Percentiles rank a stretch among this genome's conserved stretches.
These are phyloP conservation scores for Yamadazyma membranifaciens DNA, from an alignment of 1,139 yeast genomes.

Conservation along the genomic window DNA sequence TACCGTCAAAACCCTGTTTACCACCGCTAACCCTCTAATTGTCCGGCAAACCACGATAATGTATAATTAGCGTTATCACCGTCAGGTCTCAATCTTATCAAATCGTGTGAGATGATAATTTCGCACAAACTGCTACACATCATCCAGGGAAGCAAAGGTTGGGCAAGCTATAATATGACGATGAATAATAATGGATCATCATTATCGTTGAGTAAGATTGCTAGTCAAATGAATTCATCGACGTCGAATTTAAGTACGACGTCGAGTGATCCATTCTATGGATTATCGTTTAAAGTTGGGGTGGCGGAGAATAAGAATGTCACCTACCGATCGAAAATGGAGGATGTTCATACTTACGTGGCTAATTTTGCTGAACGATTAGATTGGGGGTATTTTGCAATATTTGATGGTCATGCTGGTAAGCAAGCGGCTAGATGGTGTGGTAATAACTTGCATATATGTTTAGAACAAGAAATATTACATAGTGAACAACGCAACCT, in stretches of 20 bases:
- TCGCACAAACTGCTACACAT: background rate
- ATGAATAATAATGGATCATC: constrained; percentile 13
- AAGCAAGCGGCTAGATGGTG: constrained; percentile 94
- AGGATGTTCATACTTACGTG: constrained; percentile 92
- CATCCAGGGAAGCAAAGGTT: no score
- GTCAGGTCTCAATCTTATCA: no score
- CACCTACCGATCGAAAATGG: constrained; percentile 87
- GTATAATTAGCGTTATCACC: no score
- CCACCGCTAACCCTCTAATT: no score
- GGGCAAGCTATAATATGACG: background rate
- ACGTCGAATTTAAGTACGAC: constrained; percentile 14
- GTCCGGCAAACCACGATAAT: no score
- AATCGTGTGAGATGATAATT: background rate
- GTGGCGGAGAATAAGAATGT: constrained; percentile 86
- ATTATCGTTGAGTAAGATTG: constrained; percentile 12
- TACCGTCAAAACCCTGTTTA: no score
- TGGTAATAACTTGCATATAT: constrained; percentile 78
- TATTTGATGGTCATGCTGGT: constrained; percentile 98
- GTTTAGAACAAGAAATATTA: constrained; percentile 53
- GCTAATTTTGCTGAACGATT: constrained; percentile 86
- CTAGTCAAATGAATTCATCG: constrained; percentile 15
- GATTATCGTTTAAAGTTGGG: constrained; percentile 72
- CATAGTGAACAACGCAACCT: constrained; percentile 11
- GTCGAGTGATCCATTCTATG: constrained; percentile 39
- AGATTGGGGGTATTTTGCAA: constrained; percentile 95